A percentile compares a stretch with the other conserved stretches of the same genome.
These are phyloP conservation scores for Podospora appendiculata DNA, from an alignment of 495 filamentous ascomycete species.

Conservation along the genomic window DNA sequence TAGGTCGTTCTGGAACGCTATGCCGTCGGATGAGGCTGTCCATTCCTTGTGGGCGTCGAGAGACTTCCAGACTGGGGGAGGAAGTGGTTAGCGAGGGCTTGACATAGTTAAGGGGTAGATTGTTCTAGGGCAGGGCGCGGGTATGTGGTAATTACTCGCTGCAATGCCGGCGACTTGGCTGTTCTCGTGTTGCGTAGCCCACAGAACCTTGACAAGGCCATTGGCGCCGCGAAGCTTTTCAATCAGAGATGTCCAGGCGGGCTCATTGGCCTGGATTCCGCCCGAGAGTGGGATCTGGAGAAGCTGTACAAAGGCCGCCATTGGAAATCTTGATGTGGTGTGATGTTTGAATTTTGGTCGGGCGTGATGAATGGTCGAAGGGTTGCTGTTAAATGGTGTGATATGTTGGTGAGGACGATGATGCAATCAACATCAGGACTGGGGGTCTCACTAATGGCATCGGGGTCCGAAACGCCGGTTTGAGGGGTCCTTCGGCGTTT, in stretches of 20 bases:
- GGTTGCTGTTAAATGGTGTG: no score
- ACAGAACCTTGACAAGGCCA: neutral
- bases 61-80: neutral
- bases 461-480: no score
- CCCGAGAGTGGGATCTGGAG: neutral
- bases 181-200: neutral
- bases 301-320: neutral
- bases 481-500: no score
- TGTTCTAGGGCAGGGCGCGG: neutral
- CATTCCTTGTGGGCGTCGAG: neutral
- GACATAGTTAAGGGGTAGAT: neutral
- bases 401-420: no score
- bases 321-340: no score
- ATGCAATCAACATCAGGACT: no score
- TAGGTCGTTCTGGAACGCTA: neutral
- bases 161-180: neutral
- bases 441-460: no score
- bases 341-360: no score
- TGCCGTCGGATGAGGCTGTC: neutral
- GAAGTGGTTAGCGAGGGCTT: neutral
- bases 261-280: neutral
- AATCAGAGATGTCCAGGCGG: neutral
- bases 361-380: no score
- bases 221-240: neutral
- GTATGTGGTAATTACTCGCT: neutral